Base-by-base conservation (phyloP, 768 basidiomycete genomes). In the Suillus brevipes region DNA sequence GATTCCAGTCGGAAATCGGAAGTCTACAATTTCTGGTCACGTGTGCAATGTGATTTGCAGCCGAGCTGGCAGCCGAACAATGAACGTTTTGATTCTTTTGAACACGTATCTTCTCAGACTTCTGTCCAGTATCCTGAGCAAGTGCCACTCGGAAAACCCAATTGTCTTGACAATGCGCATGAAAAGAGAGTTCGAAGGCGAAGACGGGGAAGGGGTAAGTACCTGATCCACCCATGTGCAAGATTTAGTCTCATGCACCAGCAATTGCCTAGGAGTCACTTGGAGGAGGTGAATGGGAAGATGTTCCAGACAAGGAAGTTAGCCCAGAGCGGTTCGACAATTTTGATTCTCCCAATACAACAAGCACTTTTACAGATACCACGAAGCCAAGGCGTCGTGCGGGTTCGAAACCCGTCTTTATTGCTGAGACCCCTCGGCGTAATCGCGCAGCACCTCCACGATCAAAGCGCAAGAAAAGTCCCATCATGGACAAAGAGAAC, bases 381-480 rank as follows among this genome's bases (percentile, higher is more conserved):
- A 42, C 58, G 25, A 59, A 20, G 18, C 25, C 40, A 2, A 59
- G 40, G 58, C 58, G 40, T 28, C 58, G 58, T 18, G 25, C 57
- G 1, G 38, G 38, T 9, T 42, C 40, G 25, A 59, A 59, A 31
- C 16, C 58, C 6, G 53, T 55, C 28, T 59, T 42, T 28, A 10
- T 4, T 16, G 58, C 58, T n/a, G 58, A 59, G 10, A 28, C 10
- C 10, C n/a, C 40, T 31, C 58, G 58, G 38, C 58, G 42, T 31
- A 42, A n/a, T 42, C 58, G 58, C 40, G 10, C 28, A 20, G 12
- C 71, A 2, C 66, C 73, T 8, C 67, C 71, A 6, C 76, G 68
- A 37, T 64, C n/a, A 70, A 73, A 55, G 74, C 78, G 42, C 57
- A 77, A 53, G 67, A 79, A 64, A 73, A 72, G 2, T 14, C 76